Conservation (phyloP, 2,329 filamentous ascomycete genomes). For the Aureobasidium sp. region DNA sequence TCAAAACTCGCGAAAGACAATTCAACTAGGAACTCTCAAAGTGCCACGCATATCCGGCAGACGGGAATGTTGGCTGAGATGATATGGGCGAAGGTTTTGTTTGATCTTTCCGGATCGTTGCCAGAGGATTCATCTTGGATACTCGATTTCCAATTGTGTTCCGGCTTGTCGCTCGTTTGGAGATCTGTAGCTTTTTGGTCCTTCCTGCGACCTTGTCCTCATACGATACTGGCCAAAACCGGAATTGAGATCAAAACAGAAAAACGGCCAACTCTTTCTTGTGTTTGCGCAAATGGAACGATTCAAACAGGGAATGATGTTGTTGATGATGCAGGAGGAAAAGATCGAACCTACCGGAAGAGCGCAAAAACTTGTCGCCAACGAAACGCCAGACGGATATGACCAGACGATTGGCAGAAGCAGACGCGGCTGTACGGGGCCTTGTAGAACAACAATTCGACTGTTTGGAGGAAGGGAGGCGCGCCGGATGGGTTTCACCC, state of each 20-base stretch:
- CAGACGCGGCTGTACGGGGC: not conserved
- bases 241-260: not conserved
- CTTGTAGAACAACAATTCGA: conserved; percentile 10
- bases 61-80: not conserved
- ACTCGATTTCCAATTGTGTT: not conserved
- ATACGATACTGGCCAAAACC: not conserved
- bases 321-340: not conserved
- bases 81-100: not conserved
- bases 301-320: not conserved
- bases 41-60: not conserved
- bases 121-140: not conserved
- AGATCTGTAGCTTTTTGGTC: not conserved
- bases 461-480: conserved; percentile 8
- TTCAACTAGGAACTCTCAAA: not conserved
- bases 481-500: not conserved
- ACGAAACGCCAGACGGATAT: conserved; percentile 1
- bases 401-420: not conserved
- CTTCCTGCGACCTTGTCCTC: not conserved
- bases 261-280: not conserved
- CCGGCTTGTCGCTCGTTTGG: not conserved
- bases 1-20: not conserved
- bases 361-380: not conserved
- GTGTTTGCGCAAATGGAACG: not conserved
- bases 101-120: not conserved
- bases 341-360: not conserved